A percentile compares a stretch with the other conserved stretches of the same genome.
Conservation (phyloP, 2,329 filamentous ascomycete genomes). For the Didymella pinodella region DNA sequence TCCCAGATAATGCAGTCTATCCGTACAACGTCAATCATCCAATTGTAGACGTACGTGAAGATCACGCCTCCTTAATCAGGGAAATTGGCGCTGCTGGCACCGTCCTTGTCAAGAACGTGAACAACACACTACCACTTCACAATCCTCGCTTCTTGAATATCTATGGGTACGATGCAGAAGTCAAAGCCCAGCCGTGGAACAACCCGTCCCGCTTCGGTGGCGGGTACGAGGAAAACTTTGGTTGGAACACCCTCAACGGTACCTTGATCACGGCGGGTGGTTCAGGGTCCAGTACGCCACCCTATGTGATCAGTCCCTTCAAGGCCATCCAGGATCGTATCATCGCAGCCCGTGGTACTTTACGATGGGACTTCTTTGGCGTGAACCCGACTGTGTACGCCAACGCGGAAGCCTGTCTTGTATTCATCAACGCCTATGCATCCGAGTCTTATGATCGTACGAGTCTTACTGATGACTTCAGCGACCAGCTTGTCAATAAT, state of each 20-base stretch:
- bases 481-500: conserved; percentile 52
- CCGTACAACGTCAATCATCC: conserved; percentile 36
- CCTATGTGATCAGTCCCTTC: conserved; percentile 53
- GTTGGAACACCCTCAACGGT: conserved; percentile 46
- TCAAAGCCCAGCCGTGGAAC: conserved; percentile 49
- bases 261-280: conserved; percentile 56
- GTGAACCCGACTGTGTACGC: conserved; percentile 42
- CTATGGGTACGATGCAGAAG: conserved; percentile 52
- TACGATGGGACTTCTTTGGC: conserved; percentile 48
- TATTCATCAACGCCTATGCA: conserved; percentile 65
- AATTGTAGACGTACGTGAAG: conserved; percentile 58
- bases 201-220: conserved; percentile 50
- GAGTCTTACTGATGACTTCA: conserved; percentile 30
- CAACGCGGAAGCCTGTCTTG: conserved; percentile 57
- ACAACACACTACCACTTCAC: conserved; percentile 43
- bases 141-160: conserved; percentile 52
- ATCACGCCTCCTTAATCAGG: conserved; percentile 54
- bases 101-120: conserved; percentile 60
- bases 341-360: conserved; percentile 39
- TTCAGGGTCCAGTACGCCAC: conserved; percentile 50
- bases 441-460: conserved; percentile 45
- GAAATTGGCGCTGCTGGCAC: conserved; percentile 52
- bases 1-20: conserved; percentile 35
- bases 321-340: conserved; percentile 49
- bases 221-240: conserved; percentile 52